Percentiles rank a stretch among this genome's conserved stretches.
phyloP scores from a whole-genome alignment of 23 red algal genomes.

The Gracilaria vermiculophylla region DNA sequence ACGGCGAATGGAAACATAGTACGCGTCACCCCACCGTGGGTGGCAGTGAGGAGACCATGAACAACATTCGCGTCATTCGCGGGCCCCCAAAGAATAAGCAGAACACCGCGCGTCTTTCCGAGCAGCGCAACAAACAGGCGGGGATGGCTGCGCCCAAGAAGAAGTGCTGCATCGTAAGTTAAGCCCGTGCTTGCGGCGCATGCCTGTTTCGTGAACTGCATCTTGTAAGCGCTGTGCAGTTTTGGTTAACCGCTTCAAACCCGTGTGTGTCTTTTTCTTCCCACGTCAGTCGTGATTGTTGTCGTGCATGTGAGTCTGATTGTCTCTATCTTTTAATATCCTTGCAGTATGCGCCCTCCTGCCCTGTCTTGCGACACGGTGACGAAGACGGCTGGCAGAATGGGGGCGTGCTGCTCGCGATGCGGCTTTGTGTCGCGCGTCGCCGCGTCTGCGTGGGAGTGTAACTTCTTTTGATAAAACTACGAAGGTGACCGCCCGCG shows the following conservation, averaged over 20 bases:
- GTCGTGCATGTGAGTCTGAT: not conserved
- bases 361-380: too few species aligned
- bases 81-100: conserved; percentile 84
- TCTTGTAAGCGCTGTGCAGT: conserved; percentile 1
- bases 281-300: not conserved
- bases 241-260: not conserved
- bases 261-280: not conserved
- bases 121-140: conserved; percentile 64
- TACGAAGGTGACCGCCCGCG: too few species aligned
- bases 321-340: not conserved
- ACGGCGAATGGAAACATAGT: conserved; percentile 95
- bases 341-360: too few species aligned
- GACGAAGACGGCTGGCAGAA: too few species aligned
- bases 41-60: conserved; percentile 89
- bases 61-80: conserved; percentile 92
- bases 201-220: not conserved
- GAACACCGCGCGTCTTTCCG: conserved; percentile 51
- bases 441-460: too few species aligned
- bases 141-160: conserved; percentile 43
- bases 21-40: conserved; percentile 93
- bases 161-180: conserved; percentile 70
- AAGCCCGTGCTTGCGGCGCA: too few species aligned
- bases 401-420: not conserved
- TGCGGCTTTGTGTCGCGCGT: not conserved
- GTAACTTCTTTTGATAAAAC: too few species aligned